phyloP scores from a whole-genome alignment of 345 rosid genomes.

The Bretschneidera sinensis region DNA sequence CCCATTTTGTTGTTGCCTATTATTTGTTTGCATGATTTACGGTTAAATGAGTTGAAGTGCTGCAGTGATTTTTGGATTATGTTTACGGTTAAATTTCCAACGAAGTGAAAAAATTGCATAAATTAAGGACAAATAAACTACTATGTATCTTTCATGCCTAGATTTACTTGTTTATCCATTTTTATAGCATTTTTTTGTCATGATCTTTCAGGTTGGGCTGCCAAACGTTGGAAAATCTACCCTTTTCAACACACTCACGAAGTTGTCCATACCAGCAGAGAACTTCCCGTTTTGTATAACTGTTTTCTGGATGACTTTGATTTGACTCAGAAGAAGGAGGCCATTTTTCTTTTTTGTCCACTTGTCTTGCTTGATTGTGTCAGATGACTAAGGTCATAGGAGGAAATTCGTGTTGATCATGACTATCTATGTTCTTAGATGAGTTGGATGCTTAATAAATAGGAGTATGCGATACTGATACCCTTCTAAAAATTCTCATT shows the following conservation, averaged over 20 bases:
- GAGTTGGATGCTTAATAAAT: neutral
- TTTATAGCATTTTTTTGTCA: too few species aligned
- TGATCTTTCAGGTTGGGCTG: slow-evolving; percentile 66
- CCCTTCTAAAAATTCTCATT: neutral
- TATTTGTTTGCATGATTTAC: too few species aligned
- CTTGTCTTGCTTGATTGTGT: too few species aligned
- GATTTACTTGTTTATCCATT: too few species aligned
- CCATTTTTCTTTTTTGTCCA: neutral
- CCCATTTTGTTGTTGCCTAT: too few species aligned
- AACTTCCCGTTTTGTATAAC: slow-evolving; percentile 98
- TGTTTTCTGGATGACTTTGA: slow-evolving; percentile 93
- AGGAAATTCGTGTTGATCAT: neutral
- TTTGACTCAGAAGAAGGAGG: neutral
- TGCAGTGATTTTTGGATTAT: too few species aligned
- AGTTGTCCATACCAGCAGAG: slow-evolving; percentile 94
- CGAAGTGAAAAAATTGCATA: too few species aligned
- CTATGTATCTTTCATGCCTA: too few species aligned
- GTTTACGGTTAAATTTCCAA: too few species aligned
- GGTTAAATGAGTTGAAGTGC: too few species aligned
- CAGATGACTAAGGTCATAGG: neutral
- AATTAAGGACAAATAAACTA: too few species aligned
- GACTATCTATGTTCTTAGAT: neutral
- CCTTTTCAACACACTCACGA: slow-evolving; percentile 91
- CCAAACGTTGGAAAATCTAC: slow-evolving; percentile 98
- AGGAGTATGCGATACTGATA: neutral